These are phyloP conservation scores for Pestalotiopsis sp. DNA, from an alignment of 2,329 filamentous ascomycete genomes.

Conservation along the genomic window DNA sequence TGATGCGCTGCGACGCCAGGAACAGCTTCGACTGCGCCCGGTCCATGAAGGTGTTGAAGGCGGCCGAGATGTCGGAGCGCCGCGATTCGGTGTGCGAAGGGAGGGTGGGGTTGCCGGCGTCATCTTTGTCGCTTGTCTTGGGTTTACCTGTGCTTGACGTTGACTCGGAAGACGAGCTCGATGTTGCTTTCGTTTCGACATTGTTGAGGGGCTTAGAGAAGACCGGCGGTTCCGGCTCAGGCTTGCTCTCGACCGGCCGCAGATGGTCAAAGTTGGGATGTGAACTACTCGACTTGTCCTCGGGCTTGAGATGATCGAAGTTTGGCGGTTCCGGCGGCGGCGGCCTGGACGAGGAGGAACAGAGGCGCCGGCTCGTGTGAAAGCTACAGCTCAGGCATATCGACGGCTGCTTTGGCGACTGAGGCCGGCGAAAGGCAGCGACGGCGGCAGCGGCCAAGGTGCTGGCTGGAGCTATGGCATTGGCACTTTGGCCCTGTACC, in stretches of 20 bases:
- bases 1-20: conserved; percentile 83
- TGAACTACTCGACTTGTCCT: conserved; percentile 1
- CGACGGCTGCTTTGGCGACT: conserved; percentile 13
- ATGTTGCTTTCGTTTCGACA: conserved; percentile 8
- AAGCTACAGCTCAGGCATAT: conserved; percentile 32
- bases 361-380: conserved; percentile 20
- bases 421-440: conserved; percentile 14
- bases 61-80: conserved; percentile 43
- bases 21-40: conserved; percentile 83
- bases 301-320: conserved; percentile 6
- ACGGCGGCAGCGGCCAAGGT: conserved; percentile 20
- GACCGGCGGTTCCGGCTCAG: conserved; percentile 8
- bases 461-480: conserved; percentile 2
- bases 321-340: conserved; percentile 14
- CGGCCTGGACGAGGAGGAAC: conserved; percentile 31
- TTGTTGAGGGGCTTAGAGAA: neutral
- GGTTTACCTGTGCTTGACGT: conserved; percentile 4
- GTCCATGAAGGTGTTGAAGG: conserved; percentile 80
- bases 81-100: conserved; percentile 34
- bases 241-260: conserved; percentile 1
- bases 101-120: neutral
- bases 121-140: neutral
- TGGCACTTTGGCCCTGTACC: conserved; percentile 5
- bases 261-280: conserved; percentile 1
- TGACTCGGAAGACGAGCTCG: conserved; percentile 12